Conservation (phyloP, 495 filamentous ascomycete species). For the Penicillium nucicola region DNA sequence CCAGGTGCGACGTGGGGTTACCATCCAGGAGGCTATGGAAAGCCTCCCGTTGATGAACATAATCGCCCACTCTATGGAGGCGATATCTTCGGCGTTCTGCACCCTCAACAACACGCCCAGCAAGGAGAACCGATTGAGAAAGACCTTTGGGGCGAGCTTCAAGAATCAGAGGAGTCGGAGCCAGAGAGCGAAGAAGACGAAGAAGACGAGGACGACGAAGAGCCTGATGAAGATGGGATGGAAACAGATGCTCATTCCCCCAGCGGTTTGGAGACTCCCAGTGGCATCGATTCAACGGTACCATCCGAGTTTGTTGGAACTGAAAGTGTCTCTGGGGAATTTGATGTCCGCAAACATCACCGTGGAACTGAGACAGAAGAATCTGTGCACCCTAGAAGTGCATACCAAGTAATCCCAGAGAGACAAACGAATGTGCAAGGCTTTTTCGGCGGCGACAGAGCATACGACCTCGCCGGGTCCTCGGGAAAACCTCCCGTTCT, state of each 20-base stretch:
- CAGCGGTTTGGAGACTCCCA: constrained; percentile 75
- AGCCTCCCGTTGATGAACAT: constrained; percentile 90
- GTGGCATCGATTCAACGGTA: constrained; percentile 73
- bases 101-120: constrained; percentile 56
- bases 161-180: constrained; percentile 76
- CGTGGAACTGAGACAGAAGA: constrained; percentile 90
- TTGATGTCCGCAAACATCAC: constrained; percentile 85
- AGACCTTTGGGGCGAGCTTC: constrained; percentile 91
- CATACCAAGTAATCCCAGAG: constrained; percentile 90
- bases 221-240: constrained; percentile 62
- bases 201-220: constrained; percentile 72
- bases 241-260: constrained; percentile 69
- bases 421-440: constrained; percentile 77
- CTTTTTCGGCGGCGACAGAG: constrained; percentile 92
- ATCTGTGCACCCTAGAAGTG: constrained; percentile 63
- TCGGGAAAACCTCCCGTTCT: constrained; percentile 62
- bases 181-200: constrained; percentile 70
- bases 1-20: constrained; percentile 96
- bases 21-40: constrained; percentile 92
- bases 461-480: constrained; percentile 72
- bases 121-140: constrained; percentile 82
- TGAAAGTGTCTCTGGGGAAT: constrained; percentile 77
- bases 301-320: constrained; percentile 72
- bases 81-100: constrained; percentile 85
- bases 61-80: constrained; percentile 88